phyloP scores from a whole-genome alignment of 371 early-diverging fungal genomes.

The Parasitella parasitica region DNA sequence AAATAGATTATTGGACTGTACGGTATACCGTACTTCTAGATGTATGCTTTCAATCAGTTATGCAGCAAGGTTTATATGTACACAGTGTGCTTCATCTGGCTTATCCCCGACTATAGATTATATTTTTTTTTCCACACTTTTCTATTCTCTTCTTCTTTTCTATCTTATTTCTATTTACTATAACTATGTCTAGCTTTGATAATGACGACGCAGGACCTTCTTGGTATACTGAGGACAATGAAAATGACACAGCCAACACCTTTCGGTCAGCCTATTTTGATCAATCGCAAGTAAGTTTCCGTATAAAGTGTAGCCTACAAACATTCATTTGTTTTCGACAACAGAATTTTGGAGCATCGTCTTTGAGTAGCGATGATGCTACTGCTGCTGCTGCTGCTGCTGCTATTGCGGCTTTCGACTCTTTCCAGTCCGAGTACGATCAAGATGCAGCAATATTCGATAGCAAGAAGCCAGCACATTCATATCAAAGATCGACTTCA shows the following conservation, averaged over 20 bases:
- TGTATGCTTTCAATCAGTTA: no score
- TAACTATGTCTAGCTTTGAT: background rate
- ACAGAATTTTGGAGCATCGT: constrained; percentile 1
- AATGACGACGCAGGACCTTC: background rate
- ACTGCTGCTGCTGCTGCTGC: background rate
- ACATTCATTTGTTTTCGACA: background rate
- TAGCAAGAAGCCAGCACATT: background rate
- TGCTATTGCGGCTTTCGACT: constrained; percentile 8
- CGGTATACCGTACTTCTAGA: no score
- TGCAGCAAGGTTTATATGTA: no score
- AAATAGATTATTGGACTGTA: no score
- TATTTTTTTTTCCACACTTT: background rate
- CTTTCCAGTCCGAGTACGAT: constrained; percentile 11
- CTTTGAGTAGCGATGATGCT: constrained; percentile 3
- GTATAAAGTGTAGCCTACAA: background rate
- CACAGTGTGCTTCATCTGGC: no score
- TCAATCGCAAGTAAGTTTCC: background rate
- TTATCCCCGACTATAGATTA: no score
- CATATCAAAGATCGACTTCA: background rate
- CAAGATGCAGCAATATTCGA: background rate
- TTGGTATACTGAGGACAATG: constrained; percentile 8
- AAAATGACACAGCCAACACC: background rate
- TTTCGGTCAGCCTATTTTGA: background rate
- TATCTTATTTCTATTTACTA: background rate
- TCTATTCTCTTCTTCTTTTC: background rate